phyloP scores from a whole-genome alignment of 257 asterid genomes.

The Parsonsia alboflavescens region DNA sequence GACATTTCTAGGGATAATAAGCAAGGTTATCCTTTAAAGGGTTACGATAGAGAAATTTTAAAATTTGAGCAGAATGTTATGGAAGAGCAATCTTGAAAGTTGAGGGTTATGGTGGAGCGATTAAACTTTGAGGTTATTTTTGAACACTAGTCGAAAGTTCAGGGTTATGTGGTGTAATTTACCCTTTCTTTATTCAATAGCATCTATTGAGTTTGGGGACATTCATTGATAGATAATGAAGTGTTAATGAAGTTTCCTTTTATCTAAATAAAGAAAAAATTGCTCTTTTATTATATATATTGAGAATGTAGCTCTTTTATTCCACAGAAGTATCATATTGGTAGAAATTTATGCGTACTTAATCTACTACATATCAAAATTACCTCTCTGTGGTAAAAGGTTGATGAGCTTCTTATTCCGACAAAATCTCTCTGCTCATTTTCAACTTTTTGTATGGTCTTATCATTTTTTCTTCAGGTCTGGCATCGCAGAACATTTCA shows the following conservation, averaged over 20 bases:
- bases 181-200: neutral
- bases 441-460: neutral
- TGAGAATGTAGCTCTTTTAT: neutral
- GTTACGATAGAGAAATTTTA: no score
- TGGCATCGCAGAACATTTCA: slow-evolving; percentile 98
- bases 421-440: neutral
- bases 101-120: no score
- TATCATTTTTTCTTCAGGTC: slow-evolving; percentile 42
- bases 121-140: no score
- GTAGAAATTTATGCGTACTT: neutral
- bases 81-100: no score
- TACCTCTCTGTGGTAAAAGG: neutral
- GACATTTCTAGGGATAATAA: neutral
- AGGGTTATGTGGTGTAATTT: no score
- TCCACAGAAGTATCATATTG: neutral
- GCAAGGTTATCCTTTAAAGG: neutral
- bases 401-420: neutral
- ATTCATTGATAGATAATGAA: neutral
- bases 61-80: no score
- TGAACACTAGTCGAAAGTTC: no score
- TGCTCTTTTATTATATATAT: neutral
- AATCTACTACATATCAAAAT: neutral
- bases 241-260: neutral
- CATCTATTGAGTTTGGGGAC: neutral
- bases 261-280: neutral